phyloP scores from a whole-genome alignment of 2,329 filamentous ascomycete genomes.

The Scedosporium dehoogii region DNA sequence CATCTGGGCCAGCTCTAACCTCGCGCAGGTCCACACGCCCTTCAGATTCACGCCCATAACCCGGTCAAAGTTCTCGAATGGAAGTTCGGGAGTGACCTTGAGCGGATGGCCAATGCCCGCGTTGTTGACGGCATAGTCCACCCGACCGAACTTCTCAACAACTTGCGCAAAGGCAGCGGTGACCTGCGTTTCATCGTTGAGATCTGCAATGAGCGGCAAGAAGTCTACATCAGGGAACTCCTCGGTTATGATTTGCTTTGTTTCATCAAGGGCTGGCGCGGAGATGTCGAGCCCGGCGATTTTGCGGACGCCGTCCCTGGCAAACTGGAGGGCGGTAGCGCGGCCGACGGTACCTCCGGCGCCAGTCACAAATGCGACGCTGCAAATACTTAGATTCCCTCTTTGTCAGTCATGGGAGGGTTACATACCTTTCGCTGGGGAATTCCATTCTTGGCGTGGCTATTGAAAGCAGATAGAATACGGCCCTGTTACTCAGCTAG shows the following conservation, averaged over 20 bases:
- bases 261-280: neutral
- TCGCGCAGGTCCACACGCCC: conserved; percentile 1
- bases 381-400: neutral
- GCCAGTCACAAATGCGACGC: conserved; percentile 7
- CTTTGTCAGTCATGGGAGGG: too few relatives aligned
- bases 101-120: neutral
- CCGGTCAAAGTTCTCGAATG: neutral
- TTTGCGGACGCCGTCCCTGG: conserved; percentile 5
- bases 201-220: neutral
- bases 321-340: conserved; percentile 4
- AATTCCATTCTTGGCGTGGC: too few relatives aligned
- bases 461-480: too few relatives aligned
- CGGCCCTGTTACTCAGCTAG: too few relatives aligned
- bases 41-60: neutral
- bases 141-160: neutral
- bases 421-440: too few relatives aligned
- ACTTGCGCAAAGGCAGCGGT: neutral
- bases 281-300: conserved; percentile 6
- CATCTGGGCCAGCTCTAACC: neutral
- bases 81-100: neutral
- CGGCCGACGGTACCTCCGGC: conserved; percentile 6
- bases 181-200: neutral
- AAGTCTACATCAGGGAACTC: neutral
- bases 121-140: conserved; percentile 1
- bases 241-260: neutral